Evolutionary conservation across 495 filamentous ascomycete species (phyloP), one percentile per base, ranked within the genome.

Genomic region (Achaetomiella virescens): DNA sequence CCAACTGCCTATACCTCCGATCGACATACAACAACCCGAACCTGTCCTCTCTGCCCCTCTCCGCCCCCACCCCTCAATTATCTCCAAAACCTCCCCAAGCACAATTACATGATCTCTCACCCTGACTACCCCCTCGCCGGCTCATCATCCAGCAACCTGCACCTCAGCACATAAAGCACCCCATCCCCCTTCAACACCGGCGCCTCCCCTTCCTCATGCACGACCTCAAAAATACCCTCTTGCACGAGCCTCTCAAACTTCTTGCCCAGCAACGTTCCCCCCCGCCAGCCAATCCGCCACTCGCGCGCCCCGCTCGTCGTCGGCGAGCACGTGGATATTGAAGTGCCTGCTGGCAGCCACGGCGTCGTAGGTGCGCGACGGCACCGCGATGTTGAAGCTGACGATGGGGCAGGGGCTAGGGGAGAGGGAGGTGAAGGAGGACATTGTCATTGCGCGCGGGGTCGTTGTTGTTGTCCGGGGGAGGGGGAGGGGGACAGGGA

Each of bases 341-440:
- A 81, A 81, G 17, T 45, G 60, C 11, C 70, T 36, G 20, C 66
- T 70, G 6, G 61, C 51, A 12, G 55, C 56, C 4, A 95, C 75
- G 0, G 87, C 86, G 54, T 76, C 73, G 35, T 84, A 71, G 3
- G 88, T 95, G n/a, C 79, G 79, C 29, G 85, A 89, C 10, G 89
- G 88, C 6, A 78, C 72, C 21, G 78, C 78, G 55, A 95, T 78
- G 61, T 95, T 95, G 79, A 95, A 91, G 33, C 84, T 84, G 35
- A 93, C 78, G 24, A 86, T 75, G 0, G 90, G 88, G 4, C 72
- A 61, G 0, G 89, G 89, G 12, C 63, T 54, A 1, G 93, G 74
- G 0, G 84, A 80, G 22, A 95, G 79, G 0, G 87, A 89, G 18
- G 81, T 90, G 73, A 95, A 87, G 12, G 87, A 91, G 18, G 90